phyloP scores from a whole-genome alignment of 139 green algal genomes.

The Picochlorum sp. region DNA sequence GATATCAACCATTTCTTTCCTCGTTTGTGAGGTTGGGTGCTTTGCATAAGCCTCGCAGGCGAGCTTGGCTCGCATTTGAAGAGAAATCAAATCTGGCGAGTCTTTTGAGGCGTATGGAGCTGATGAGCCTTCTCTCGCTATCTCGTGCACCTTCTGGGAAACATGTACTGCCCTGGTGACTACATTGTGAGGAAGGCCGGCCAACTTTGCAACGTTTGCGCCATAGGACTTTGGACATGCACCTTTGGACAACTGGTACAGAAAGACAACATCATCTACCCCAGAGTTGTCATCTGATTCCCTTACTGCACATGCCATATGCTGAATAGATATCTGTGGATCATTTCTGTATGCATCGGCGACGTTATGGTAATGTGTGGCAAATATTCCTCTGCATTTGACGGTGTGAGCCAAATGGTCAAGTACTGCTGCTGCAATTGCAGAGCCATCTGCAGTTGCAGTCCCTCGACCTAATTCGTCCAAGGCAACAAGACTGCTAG shows the following conservation, averaged over 20 bases:
- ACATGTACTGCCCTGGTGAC: constrained; percentile 27
- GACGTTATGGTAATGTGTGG: constrained; percentile 92
- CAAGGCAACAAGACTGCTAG: constrained; percentile 71
- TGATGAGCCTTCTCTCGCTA: too few relatives aligned
- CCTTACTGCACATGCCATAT: constrained; percentile 78
- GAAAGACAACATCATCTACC: constrained; percentile 75
- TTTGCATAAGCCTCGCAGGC: too few relatives aligned
- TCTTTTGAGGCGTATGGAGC: too few relatives aligned
- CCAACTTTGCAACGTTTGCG: constrained; percentile 87
- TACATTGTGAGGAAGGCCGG: constrained; percentile 68
- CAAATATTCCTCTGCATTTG: constrained; percentile 81
- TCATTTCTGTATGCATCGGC: constrained; percentile 48
- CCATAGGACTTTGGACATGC: constrained; percentile 91
- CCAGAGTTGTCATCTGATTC: constrained; percentile 5
- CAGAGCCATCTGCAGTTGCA: constrained; percentile 86
- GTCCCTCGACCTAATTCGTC: constrained; percentile 96
- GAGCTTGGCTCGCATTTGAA: too few relatives aligned
- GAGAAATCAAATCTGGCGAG: too few relatives aligned
- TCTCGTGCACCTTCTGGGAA: background rate
- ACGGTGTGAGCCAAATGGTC: constrained; percentile 47
- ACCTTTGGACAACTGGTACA: constrained; percentile 73
- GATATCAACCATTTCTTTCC: too few relatives aligned
- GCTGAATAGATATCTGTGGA: constrained; percentile 49
- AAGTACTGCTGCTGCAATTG: constrained; percentile 87
- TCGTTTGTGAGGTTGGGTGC: too few relatives aligned